Conservation (phyloP, 257 asterid genomes). For the Asclepias syriaca region DNA sequence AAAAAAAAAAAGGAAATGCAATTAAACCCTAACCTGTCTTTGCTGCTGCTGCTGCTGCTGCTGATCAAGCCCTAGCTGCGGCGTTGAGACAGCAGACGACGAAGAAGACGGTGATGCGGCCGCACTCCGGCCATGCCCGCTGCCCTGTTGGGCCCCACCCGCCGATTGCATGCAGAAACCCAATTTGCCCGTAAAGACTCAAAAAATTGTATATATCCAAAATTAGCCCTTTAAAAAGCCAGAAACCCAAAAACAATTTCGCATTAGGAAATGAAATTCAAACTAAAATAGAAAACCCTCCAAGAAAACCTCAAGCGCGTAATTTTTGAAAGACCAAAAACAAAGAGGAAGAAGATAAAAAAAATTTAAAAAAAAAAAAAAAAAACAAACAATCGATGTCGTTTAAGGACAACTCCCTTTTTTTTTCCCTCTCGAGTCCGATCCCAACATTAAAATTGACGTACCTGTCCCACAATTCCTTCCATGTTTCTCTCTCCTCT, state of each 20-base stretch:
- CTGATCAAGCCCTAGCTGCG: conserved; percentile 72
- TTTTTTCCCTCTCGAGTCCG: conserved; percentile 30
- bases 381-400: conserved; percentile 23
- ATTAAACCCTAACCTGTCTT: conserved; percentile 58
- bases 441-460: conserved; percentile 43
- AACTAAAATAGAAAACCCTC: conserved; percentile 12
- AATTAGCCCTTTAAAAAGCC: not conserved
- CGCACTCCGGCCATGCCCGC: conserved; percentile 79
- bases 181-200: conserved; percentile 1
- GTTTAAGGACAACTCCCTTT: conserved; percentile 15
- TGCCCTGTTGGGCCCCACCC: conserved; percentile 86
- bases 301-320: conserved; percentile 17
- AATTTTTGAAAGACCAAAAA: conserved; percentile 8
- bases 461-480: conserved; percentile 40
- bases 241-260: not conserved
- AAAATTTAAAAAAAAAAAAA: too few species aligned
- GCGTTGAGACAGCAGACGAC: conserved; percentile 65
- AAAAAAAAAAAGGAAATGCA: not conserved
- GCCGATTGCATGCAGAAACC: conserved; percentile 72
- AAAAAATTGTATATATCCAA: not conserved
- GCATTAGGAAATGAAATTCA: conserved; percentile 11
- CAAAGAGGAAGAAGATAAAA: not conserved
- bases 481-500: conserved; percentile 3
- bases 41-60: conserved; percentile 72
- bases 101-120: conserved; percentile 92